phyloP scores from a whole-genome alignment of 768 basidiomycete genomes.

The Lactifluus hygrophoroides region DNA sequence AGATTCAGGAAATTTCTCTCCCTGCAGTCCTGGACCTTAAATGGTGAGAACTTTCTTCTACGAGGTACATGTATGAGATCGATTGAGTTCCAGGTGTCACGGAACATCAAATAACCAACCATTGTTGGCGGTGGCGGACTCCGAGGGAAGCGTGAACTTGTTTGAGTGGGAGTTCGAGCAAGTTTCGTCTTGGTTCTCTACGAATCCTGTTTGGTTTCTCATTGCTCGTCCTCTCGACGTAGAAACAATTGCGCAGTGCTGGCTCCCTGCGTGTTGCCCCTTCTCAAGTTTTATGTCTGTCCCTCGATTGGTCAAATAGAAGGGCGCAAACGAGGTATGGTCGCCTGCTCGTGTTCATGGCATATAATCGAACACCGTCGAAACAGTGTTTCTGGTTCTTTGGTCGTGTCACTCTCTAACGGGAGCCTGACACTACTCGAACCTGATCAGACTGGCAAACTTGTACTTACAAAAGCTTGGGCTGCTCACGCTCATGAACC shows the following conservation, averaged over 20 bases:
- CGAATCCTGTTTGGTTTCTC: not conserved
- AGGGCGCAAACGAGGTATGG: constrained; percentile 40
- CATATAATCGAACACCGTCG: not conserved
- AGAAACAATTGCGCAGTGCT: constrained; percentile 30
- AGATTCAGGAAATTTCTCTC: constrained; percentile 59
- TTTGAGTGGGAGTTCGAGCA: constrained; percentile 45
- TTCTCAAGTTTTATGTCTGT: constrained; percentile 67
- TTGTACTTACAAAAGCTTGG: constrained; percentile 55
- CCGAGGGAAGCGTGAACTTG: constrained; percentile 70
- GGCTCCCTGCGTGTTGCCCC: constrained; percentile 41
- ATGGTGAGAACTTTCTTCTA: constrained; percentile 46
- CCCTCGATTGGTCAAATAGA: constrained; percentile 88
- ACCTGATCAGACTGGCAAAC: constrained; percentile 36
- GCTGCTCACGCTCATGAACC: constrained; percentile 89
- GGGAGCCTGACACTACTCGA: constrained; percentile 60
- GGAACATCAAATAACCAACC: constrained; percentile 34
- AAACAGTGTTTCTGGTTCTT: constrained; percentile 40
- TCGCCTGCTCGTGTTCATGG: not conserved
- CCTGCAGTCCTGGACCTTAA: constrained; percentile 92
- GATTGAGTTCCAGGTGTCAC: constrained; percentile 45
- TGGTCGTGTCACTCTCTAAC: constrained; percentile 78
- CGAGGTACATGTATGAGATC: not conserved
- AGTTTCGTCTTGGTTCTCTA: constrained; percentile 28
- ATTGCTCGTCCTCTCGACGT: not conserved
- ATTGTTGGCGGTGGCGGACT: constrained; percentile 69